Base-by-base conservation (phyloP, 495 filamentous ascomycete species). In the Lentithecium fluviatile region DNA sequence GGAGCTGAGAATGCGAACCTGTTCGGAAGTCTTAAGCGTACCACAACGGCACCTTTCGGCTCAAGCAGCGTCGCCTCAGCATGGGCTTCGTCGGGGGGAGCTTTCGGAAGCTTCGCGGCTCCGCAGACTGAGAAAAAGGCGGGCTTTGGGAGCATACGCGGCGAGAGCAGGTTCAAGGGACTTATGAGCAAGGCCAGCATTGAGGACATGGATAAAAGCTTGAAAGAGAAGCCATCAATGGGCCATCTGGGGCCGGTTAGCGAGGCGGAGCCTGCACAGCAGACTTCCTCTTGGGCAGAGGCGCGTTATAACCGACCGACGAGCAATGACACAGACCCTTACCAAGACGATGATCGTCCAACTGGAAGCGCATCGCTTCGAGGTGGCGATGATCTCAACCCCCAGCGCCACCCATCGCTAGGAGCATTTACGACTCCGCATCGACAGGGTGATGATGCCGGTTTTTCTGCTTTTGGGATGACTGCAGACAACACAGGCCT, bases 91-190 rank as follows among this genome's bases (percentile, higher is more conserved):
- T 74, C 83, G 8, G 79, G 78, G 46, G 84, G 73, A 71, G 77
- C 87, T n/a, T 96, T 96, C 74, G 90, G 91, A 11, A 92, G 82
- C 57, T 96, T 96, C 69, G 84, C 84, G 10, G 71, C 91, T 20
- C 82, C 83, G 21, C 81, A 85, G 15, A 71, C 75, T 36, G 89
- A 95, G 54, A 94, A 91, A 77, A 81, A 83, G 61, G 63, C 82
- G 37, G 84, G 85, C 1, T 83, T 85, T 69, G 87, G 83, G 43
- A 88, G 82, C 62, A 66, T 83, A 23, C 79, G 89, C 34, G 85
- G 87, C 12, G 88, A 91, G 68, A 95, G 90, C 70, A 83, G 90
- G 38, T 85, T 96, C 67, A 91, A 91, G 61, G 88, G 88, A 50
- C 71, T 96, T 32, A 87, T 96, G 66, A 85, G 83, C 10, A 90